A percentile compares a stretch with the other conserved stretches of the same genome.
phyloP scores from a whole-genome alignment of 2,329 filamentous ascomycete species.

The Aschersonia sp. region DNA sequence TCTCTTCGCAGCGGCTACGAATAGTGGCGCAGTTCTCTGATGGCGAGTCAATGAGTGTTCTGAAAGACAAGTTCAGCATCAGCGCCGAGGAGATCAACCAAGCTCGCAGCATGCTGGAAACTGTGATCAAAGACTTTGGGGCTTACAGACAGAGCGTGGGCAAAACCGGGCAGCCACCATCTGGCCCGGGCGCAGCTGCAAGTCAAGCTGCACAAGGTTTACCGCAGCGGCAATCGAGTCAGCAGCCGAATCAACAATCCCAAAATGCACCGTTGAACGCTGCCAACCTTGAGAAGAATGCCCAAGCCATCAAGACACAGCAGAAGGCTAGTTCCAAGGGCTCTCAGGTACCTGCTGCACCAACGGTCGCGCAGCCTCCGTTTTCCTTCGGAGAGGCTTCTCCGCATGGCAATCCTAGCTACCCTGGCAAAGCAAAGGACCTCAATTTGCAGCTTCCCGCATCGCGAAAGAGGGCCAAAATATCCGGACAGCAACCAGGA shows the following conservation, averaged over 20 bases:
- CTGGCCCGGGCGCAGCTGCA: constrained; percentile 13
- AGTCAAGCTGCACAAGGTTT: constrained; percentile 10
- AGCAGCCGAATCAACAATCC: neutral
- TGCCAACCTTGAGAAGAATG: constrained; percentile 37
- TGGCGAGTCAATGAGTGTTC: constrained; percentile 27
- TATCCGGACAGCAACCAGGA: constrained; percentile 21
- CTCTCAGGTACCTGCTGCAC: constrained; percentile 37
- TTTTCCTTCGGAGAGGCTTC: constrained; percentile 41
- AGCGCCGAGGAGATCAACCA: constrained; percentile 34
- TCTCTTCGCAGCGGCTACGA: constrained; percentile 30
- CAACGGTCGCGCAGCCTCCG: constrained; percentile 41
- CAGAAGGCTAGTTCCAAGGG: constrained; percentile 25
- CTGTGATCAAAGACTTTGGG: constrained; percentile 34
- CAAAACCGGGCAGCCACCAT: constrained; percentile 9
- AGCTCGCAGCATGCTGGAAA: constrained; percentile 30
- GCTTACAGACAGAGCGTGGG: constrained; percentile 13
- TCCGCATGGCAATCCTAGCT: constrained; percentile 44
- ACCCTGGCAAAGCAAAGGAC: constrained; percentile 35
- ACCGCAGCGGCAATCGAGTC: constrained; percentile 4
- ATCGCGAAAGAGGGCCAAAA: constrained; percentile 43
- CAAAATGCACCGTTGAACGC: constrained; percentile 24
- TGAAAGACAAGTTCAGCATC: constrained; percentile 37
- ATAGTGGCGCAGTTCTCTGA: constrained; percentile 39
- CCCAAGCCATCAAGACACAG: constrained; percentile 27
- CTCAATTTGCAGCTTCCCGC: constrained; percentile 42